Conservation (phyloP, 2,329 filamentous ascomycete species). For the Thielaviopsis ethacetica region DNA sequence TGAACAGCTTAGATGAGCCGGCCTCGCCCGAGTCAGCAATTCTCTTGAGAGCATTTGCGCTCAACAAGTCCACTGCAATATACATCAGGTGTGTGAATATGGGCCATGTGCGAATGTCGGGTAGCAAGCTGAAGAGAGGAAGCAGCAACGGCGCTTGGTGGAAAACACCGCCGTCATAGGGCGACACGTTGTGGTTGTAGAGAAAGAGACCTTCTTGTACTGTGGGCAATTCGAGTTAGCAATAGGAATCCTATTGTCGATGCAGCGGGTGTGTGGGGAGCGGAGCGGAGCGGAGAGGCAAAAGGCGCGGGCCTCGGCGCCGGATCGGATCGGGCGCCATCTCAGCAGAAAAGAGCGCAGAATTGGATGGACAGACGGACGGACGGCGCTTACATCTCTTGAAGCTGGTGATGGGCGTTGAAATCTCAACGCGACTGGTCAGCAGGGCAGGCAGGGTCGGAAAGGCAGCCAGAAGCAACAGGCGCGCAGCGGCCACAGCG, state of each 20-base stretch:
- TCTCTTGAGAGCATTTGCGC: constrained; percentile 58
- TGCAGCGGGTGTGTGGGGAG: not conserved
- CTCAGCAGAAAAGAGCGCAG: not conserved
- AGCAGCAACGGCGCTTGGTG: constrained; percentile 77
- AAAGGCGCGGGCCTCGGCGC: not conserved
- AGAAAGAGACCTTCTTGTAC: constrained; percentile 94
- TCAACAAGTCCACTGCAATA: constrained; percentile 62
- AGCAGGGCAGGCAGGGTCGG: constrained; percentile 71
- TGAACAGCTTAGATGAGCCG: constrained; percentile 55
- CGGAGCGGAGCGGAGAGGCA: not conserved
- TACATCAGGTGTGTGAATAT: constrained; percentile 69
- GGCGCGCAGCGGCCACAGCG: constrained; percentile 59
- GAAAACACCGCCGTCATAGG: constrained; percentile 83
- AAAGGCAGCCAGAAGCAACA: constrained; percentile 66
- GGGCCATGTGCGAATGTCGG: constrained; percentile 48
- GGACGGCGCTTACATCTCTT: constrained; percentile 57
- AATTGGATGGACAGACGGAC: not conserved
- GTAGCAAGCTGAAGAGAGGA: constrained; percentile 78
- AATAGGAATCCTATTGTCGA: not conserved
- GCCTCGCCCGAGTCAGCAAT: constrained; percentile 75
- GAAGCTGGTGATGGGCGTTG: constrained; percentile 93
- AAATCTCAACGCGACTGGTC: constrained; percentile 85
- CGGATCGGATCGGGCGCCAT: constrained; percentile 2
- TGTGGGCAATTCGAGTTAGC: constrained; percentile 20
- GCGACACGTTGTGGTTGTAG: constrained; percentile 89